These are phyloP conservation scores for Agrocybe pediades DNA, from an alignment of 768 basidiomycete genomes.

Conservation along the genomic window DNA sequence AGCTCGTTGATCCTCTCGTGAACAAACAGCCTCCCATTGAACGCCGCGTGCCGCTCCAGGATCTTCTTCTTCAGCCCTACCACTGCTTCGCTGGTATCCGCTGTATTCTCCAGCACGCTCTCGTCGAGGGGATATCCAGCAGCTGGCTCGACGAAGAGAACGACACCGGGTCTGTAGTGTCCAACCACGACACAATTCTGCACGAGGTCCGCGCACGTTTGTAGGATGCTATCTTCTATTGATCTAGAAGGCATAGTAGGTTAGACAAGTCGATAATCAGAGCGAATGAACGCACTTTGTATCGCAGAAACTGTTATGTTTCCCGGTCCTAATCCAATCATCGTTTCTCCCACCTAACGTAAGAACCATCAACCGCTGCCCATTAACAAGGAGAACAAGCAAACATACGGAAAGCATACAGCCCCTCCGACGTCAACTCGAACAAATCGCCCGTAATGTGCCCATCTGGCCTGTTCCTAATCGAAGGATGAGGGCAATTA, in stretches of 20 bases:
- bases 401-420: slow-evolving; percentile 43
- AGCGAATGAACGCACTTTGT: slow-evolving; percentile 51
- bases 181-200: slow-evolving; percentile 33
- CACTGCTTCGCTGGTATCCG: no score
- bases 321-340: slow-evolving; percentile 70
- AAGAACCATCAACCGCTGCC: neutral
- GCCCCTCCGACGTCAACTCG: slow-evolving; percentile 49
- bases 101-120: no score
- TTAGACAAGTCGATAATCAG: neutral
- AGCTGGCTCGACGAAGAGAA: slow-evolving; percentile 30
- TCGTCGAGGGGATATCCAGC: neutral
- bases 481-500: slow-evolving; percentile 58
- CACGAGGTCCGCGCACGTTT: slow-evolving; percentile 27
- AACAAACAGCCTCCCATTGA: slow-evolving; percentile 23
- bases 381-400: neutral
- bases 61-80: slow-evolving; percentile 21
- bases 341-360: slow-evolving; percentile 56
- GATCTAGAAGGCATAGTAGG: slow-evolving; percentile 16
- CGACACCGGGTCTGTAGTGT: slow-evolving; percentile 27
- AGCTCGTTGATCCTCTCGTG: slow-evolving; percentile 28
- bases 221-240: slow-evolving; percentile 33
- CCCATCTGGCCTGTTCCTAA: slow-evolving; percentile 57
- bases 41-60: slow-evolving; percentile 21
- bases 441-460: slow-evolving; percentile 75
- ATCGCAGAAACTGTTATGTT: slow-evolving; percentile 67